Base-by-base conservation (phyloP, 2,329 filamentous ascomycete genomes). In the Botryosphaeria agaves region DNA sequence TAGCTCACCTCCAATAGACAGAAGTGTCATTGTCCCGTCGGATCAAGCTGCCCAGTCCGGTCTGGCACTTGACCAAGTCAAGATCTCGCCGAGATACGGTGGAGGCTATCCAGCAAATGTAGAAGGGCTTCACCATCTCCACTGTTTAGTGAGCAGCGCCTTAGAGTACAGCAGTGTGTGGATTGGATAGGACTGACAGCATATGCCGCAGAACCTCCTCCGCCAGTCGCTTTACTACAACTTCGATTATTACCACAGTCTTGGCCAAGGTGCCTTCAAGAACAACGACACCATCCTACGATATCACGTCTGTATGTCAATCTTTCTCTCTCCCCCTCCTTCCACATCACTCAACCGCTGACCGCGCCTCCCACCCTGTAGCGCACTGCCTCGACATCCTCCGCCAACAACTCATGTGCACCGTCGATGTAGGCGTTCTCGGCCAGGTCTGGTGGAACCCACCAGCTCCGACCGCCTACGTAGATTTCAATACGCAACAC, bases 371-470 rank as follows among this genome's bases (percentile, higher is more conserved):
- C 26, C 7, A 2, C 7, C 20, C 8, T 5, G 17, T 29, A 65
- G 60, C 62, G 4, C 70, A 76, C 36, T 76, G 72, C 34, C 52
- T 75, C 18, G 72, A 76, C 37, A 67, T 65, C 3, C 35, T 76
- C 26, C 64, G 70, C 1, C 70, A 76, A 42, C 64, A 71, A 11
- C 55, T 76, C 9, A 74, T 74, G 66, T 76, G 71, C 47, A 67
- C 62, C 17, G 55, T 65, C 14, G 72, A 76, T 38, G 62, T 68
- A 3, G 69, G 61, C 1, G 59, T 76, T 0, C 54, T 75, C 0
- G 69, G 69, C 8, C 69, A 76, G 39, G 59, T 75, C 5, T 76
- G 70, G 70, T 62, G 61, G 19, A 53, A 67, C 15, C 45, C 48
- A 3, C 40, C 54, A 1, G 46, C 55, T 6, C 57, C 61, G 0